Percentiles rank a stretch among this genome's conserved stretches.
These are phyloP conservation scores for Alternaria dauci DNA, from an alignment of 2,329 filamentous ascomycete species.

Conservation along the genomic window DNA sequence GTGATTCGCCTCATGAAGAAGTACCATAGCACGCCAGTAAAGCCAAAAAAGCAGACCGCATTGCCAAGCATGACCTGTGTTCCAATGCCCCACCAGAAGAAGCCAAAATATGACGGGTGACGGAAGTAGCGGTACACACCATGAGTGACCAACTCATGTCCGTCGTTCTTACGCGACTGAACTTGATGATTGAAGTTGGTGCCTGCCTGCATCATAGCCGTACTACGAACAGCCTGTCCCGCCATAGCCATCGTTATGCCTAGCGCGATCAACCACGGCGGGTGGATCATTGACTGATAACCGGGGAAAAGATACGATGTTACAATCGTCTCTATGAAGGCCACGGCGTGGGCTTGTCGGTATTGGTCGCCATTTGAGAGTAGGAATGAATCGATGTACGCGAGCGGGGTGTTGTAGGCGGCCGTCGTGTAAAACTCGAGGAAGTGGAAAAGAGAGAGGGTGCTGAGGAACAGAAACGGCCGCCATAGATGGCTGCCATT, in stretches of 20 bases:
- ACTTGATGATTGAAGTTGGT: constrained; percentile 90
- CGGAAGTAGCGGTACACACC: constrained; percentile 80
- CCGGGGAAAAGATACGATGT: constrained; percentile 65
- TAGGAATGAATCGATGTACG: constrained; percentile 79
- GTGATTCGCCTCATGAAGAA: constrained; percentile 82
- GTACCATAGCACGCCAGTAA: constrained; percentile 78
- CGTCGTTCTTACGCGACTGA: constrained; percentile 71
- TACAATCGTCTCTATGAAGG: constrained; percentile 75
- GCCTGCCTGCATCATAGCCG: constrained; percentile 89
- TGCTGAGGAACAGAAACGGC: constrained; percentile 68
- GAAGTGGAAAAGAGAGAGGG: constrained; percentile 87
- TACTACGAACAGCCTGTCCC: constrained; percentile 79
- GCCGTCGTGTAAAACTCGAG: constrained; percentile 95
- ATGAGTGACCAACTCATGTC: constrained; percentile 81
- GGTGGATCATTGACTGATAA: constrained; percentile 55
- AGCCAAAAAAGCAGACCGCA: constrained; percentile 76
- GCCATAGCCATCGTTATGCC: constrained; percentile 71
- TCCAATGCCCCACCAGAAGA: constrained; percentile 98
- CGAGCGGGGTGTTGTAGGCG: constrained; percentile 77
- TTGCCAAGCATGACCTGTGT: constrained; percentile 93
- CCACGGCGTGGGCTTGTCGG: constrained; percentile 79
- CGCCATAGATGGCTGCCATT: constrained; percentile 62
- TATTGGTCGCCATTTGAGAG: constrained; percentile 87
- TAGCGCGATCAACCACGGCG: constrained; percentile 50
- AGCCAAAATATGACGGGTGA: constrained; percentile 96